Evolutionary conservation across 2,329 filamentous ascomycete genomes (phyloP).

Genomic region (Botrytis pseudocinerea): DNA sequence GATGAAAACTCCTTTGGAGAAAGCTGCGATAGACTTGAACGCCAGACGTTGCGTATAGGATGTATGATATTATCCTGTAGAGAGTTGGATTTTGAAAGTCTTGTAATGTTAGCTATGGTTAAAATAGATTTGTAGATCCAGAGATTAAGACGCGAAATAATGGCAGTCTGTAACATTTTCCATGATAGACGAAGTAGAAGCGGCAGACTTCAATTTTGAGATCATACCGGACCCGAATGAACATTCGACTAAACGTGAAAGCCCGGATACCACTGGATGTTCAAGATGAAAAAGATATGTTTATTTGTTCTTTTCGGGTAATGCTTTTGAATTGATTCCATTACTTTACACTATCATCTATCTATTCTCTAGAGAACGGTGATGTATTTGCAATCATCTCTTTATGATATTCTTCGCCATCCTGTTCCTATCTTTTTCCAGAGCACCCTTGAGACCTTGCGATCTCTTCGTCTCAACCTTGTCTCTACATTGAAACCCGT

Average conservation of each 20-base stretch:
- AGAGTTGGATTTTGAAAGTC: neutral
- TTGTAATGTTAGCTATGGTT: neutral
- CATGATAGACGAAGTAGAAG: neutral
- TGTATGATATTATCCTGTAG: neutral
- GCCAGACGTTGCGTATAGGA: neutral
- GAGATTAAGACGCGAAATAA: neutral
- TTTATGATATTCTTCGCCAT: slow-evolving; percentile 10
- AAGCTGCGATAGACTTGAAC: neutral
- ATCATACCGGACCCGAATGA: no score
- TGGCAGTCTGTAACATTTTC: neutral
- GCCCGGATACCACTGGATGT: neutral
- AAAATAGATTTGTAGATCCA: neutral
- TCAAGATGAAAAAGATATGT: neutral
- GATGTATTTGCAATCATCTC: slow-evolving; percentile 32
- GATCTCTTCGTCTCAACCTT: slow-evolving; percentile 23
- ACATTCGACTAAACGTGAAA: neutral
- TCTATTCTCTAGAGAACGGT: slow-evolving; percentile 22
- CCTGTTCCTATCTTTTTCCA: slow-evolving; percentile 16
- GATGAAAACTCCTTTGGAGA: neutral
- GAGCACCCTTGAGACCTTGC: slow-evolving; percentile 23
- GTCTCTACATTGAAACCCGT: slow-evolving; percentile 22
- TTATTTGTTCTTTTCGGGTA: neutral
- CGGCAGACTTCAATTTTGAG: no score
- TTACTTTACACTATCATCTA: slow-evolving; percentile 19
- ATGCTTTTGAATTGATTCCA: slow-evolving; percentile 3